Conservation (phyloP, 176 grass and related monocot genomes). For the Oryza rufipogon region DNA sequence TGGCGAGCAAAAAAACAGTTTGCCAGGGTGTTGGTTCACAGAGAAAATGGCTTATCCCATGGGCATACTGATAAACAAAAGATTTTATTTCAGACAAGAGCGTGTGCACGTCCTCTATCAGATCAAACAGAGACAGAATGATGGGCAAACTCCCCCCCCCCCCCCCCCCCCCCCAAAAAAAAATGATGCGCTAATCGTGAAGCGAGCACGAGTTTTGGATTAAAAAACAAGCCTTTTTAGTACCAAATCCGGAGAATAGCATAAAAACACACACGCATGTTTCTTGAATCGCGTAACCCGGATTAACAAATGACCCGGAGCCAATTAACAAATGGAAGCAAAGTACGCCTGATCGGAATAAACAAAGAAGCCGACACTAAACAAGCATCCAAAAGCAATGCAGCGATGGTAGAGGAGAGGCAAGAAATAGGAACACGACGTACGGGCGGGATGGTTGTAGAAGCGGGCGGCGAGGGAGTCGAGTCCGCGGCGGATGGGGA, state of each 20-base stretch:
- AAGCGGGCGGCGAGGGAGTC: conserved; percentile 68
- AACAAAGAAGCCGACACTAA: conserved; percentile 39
- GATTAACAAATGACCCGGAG: conserved; percentile 57
- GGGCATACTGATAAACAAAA: background rate
- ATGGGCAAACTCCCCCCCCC: background rate
- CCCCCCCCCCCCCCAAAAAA: too few species aligned
- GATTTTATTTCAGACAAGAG: background rate
- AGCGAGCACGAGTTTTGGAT: background rate
- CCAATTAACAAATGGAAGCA: conserved; percentile 33
- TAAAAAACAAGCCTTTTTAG: conserved; percentile 37
- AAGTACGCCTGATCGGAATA: conserved; percentile 63
- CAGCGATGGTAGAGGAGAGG: background rate
- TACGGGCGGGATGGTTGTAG: conserved; percentile 64
- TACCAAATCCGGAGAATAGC: conserved; percentile 12
- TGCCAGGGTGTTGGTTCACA: background rate
- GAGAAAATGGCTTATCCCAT: background rate
- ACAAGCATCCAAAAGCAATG: background rate
- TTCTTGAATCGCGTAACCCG: conserved; percentile 40
- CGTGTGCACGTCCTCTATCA: background rate
- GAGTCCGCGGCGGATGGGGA: conserved; percentile 65
- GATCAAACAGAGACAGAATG: conserved; percentile 5
- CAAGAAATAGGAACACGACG: background rate
- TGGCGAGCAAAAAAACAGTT: conserved; percentile 15
- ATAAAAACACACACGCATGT: background rate
- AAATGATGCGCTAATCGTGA: conserved; percentile 15